Evolutionary conservation across 2,329 filamentous ascomycete genomes (phyloP).

Genomic region (Penicillium occitanis): DNA sequence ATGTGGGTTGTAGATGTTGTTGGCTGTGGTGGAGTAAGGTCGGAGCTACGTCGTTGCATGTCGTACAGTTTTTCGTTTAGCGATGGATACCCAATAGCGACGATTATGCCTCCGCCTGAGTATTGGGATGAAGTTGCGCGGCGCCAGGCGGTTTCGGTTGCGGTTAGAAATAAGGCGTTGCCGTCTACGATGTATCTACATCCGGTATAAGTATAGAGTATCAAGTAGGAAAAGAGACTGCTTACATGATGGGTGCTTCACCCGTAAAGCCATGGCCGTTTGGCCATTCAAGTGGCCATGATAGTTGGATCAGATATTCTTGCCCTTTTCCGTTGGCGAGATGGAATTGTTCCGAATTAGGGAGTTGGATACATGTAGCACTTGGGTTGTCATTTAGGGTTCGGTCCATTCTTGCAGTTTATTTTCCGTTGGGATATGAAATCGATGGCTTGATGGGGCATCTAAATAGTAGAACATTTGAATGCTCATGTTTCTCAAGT

Average conservation of each 20-base stretch:
- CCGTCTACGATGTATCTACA: background rate
- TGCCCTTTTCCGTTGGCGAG: background rate
- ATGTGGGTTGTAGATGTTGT: background rate
- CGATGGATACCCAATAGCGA: background rate
- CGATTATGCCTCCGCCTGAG: background rate
- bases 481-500: too few relatives aligned
- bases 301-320: background rate
- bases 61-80: background rate
- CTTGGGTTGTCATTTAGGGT: background rate
- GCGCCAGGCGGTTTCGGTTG: background rate
- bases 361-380: background rate
- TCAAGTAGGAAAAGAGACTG: background rate
- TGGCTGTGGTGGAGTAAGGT: background rate
- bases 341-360: background rate
- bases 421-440: too few relatives aligned
- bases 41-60: background rate
- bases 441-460: too few relatives aligned
- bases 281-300: background rate
- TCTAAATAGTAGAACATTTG: too few relatives aligned
- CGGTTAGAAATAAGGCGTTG: background rate
- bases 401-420: too few relatives aligned
- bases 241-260: background rate
- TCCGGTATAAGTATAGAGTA: background rate
- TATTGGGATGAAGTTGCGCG: background rate
- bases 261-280: background rate